Percentiles rank a stretch among this genome's conserved stretches.
These are phyloP conservation scores for Phytophthora syringae DNA, from an alignment of 352 stramenopile species.

Conservation along the genomic window DNA sequence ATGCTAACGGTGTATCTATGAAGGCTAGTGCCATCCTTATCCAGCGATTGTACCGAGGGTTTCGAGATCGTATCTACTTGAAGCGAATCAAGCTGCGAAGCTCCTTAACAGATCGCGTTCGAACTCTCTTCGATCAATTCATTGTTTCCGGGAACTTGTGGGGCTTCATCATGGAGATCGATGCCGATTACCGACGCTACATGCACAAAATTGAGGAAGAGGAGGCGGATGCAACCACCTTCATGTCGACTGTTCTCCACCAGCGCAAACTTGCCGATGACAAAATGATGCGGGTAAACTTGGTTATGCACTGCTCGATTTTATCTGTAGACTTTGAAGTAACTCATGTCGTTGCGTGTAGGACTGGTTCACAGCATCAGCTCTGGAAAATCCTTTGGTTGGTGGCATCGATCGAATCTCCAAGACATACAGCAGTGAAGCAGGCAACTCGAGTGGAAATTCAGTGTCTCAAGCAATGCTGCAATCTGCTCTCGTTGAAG, in stretches of 20 bases:
- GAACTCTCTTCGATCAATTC: conserved; percentile 51
- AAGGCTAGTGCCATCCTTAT: conserved; percentile 45
- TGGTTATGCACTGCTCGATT: not conserved
- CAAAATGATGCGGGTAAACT: conserved; percentile 60
- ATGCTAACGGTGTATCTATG: conserved; percentile 4
- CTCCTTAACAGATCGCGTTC: conserved; percentile 50
- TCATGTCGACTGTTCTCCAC: conserved; percentile 52
- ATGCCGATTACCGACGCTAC: conserved; percentile 65
- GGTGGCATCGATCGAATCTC: conserved; percentile 34
- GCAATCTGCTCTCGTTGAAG: conserved; percentile 47
- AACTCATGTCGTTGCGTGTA: conserved; percentile 8
- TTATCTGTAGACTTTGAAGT: not conserved
- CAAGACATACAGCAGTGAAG: conserved; percentile 36
- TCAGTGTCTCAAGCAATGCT: conserved; percentile 41
- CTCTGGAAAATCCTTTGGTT: conserved; percentile 59
- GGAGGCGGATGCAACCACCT: conserved; percentile 53
- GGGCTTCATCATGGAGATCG: conserved; percentile 63
- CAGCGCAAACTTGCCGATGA: conserved; percentile 59
- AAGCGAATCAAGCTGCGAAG: conserved; percentile 47
- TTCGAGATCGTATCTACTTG: conserved; percentile 49
- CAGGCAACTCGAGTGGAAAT: conserved; percentile 18
- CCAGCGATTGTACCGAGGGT: conserved; percentile 59
- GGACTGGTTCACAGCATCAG: conserved; percentile 63
- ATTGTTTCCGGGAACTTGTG: conserved; percentile 64
- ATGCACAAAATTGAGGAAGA: conserved; percentile 51